These are phyloP conservation scores for Alopecurus myosuroides DNA, from an alignment of 176 grass and related monocot species.

Conservation along the genomic window DNA sequence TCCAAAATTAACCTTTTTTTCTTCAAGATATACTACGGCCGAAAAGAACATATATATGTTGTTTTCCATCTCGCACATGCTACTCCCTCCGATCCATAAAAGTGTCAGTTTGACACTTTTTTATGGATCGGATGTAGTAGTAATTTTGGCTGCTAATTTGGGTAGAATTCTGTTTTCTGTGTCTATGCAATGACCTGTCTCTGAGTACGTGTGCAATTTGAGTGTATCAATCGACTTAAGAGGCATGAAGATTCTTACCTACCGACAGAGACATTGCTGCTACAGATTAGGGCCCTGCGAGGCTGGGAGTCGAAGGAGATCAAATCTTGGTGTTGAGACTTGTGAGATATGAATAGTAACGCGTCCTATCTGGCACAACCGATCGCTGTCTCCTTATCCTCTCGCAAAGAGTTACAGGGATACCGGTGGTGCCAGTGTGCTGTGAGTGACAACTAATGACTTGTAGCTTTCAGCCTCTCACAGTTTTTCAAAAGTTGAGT, in stretches of 20 bases:
- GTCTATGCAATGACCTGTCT: neutral
- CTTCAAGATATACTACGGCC: too few species aligned
- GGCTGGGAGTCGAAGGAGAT: neutral
- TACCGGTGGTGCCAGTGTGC: neutral
- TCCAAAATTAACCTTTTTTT: neutral
- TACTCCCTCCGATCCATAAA: too few species aligned
- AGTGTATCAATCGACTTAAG: neutral
- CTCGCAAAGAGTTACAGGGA: neutral
- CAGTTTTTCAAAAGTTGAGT: neutral
- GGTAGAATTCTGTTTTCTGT: too few species aligned
- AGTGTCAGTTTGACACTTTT: too few species aligned
- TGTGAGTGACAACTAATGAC: neutral
- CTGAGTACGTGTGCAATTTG: neutral
- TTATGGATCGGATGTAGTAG: too few species aligned
- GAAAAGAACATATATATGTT: neutral
- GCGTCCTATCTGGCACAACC: neutral
- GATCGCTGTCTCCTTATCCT: neutral
- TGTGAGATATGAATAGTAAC: neutral
- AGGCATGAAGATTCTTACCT: neutral
- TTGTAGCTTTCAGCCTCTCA: neutral
- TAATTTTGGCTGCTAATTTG: too few species aligned
- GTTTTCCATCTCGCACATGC: too few species aligned
- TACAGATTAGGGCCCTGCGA: neutral
- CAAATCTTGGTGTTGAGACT: neutral
- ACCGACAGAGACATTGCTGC: neutral